Base-by-base conservation (phyloP, 768 basidiomycete species). In the Artomyces pyxidatus region DNA sequence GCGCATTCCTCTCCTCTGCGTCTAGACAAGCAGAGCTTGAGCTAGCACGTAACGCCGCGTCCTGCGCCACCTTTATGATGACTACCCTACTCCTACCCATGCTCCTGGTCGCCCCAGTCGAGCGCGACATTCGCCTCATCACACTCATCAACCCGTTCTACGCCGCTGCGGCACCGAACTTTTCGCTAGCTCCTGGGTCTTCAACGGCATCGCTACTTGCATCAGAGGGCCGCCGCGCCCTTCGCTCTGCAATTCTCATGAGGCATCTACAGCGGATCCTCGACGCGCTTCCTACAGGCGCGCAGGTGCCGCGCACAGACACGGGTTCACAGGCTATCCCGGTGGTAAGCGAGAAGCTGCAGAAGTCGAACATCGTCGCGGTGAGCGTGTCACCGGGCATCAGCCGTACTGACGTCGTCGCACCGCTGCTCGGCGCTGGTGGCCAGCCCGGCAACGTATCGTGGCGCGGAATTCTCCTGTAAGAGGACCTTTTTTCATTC, bases 121-220 rank as follows among this genome's bases (percentile, higher is more conserved):
- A 93, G 61, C 76, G 92, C 29, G 88, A 93, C 54, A 89, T 96
- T 37, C 84, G 93, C n/a, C 78, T 96, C 54, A 71, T 97, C 61
- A 83, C 82, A 48, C 72, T 92, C 35, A 76, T 94, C 61, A 91
- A 92, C 50, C 91, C 91, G 2, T 89, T 90, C 57, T 96, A 95
- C 58, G 83, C 90, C 2, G 89, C 93, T 1, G 85, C 88, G 0
- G 70, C 78, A 3, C 73, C 76, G 4, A 55, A 68, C 3, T 69
- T 74, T 57, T 55, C 67, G 30, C 10, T 61, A 2, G 54, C 61
- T 47, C 67, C 54, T 50, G 63, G 59, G 8, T 58, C 62, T 3
- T 53, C 59, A 14, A 55, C 61, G 1, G 41, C 52, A 11, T 37
- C 48, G 0, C 53, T 75, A 6, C 70, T 83, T 55, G 64, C 77